Conservation (phyloP, 2,329 filamentous ascomycete species). For the Penicillium sp. region DNA sequence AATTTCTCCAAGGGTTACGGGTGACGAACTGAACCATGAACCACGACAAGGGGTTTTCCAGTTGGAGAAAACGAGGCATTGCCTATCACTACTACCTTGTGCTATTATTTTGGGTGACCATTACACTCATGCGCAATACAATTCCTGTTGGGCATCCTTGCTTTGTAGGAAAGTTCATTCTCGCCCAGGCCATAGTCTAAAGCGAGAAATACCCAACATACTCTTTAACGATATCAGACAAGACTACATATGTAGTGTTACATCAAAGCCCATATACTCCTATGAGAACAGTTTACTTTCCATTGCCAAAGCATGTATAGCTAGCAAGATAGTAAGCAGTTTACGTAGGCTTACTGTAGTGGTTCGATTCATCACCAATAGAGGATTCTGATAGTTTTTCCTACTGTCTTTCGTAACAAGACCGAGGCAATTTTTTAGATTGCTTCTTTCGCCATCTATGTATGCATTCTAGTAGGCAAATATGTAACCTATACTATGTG, state of each 20-base stretch:
- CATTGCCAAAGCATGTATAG: background rate
- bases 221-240: background rate
- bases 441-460: background rate
- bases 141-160: background rate
- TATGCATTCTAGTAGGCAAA: background rate
- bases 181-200: background rate
- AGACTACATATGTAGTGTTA: too few species aligned
- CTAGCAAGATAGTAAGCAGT: background rate
- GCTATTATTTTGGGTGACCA: background rate
- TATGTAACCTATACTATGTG: background rate
- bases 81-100: background rate
- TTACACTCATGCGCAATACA: background rate
- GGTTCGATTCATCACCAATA: background rate
- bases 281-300: background rate
- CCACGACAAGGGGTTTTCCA: background rate
- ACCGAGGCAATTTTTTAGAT: background rate
- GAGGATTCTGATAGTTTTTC: background rate
- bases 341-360: background rate
- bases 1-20: background rate
- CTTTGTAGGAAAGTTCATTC: background rate
- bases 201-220: background rate
- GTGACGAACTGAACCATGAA: background rate
- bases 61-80: background rate
- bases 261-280: background rate
- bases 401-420: too few species aligned